phyloP scores from a whole-genome alignment of 441 rosid genomes.

The Erodium chrysanthum region DNA sequence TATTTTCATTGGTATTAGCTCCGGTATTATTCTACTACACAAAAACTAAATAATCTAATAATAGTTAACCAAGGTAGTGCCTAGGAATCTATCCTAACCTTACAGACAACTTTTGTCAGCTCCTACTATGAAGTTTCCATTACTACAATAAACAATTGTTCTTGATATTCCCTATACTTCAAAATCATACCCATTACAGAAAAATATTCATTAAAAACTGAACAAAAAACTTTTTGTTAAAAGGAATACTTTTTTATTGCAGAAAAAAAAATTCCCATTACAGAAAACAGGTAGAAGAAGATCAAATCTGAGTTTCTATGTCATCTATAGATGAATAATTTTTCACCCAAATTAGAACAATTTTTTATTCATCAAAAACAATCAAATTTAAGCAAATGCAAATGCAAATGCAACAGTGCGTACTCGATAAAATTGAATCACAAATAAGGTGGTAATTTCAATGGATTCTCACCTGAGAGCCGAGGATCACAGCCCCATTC shows the following conservation, averaged over 20 bases:
- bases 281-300: background rate
- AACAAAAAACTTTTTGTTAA: background rate
- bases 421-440: background rate
- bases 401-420: too few species aligned
- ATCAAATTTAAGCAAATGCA: background rate
- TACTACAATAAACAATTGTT: background rate
- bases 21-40: background rate
- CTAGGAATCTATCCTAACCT: slow-evolving; percentile 6
- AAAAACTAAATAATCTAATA: background rate
- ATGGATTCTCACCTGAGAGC: slow-evolving; percentile 47
- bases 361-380: background rate
- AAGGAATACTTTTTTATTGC: background rate
- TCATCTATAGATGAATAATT: background rate
- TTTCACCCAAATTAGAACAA: background rate
- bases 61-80: background rate
- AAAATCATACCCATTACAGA: slow-evolving; percentile 1
- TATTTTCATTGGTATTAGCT: background rate
- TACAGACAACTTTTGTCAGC: slow-evolving; percentile 1
- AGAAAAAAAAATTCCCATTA: background rate
- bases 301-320: background rate
- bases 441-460: background rate
- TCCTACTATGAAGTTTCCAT: background rate
- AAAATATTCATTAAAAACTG: background rate
- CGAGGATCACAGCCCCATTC: slow-evolving; percentile 61
- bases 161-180: background rate